A percentile compares a stretch with the other conserved stretches of the same genome.
These are phyloP conservation scores for Persicaria maculosa DNA, from an alignment of 148 eudicot genomes.

Conservation along the genomic window DNA sequence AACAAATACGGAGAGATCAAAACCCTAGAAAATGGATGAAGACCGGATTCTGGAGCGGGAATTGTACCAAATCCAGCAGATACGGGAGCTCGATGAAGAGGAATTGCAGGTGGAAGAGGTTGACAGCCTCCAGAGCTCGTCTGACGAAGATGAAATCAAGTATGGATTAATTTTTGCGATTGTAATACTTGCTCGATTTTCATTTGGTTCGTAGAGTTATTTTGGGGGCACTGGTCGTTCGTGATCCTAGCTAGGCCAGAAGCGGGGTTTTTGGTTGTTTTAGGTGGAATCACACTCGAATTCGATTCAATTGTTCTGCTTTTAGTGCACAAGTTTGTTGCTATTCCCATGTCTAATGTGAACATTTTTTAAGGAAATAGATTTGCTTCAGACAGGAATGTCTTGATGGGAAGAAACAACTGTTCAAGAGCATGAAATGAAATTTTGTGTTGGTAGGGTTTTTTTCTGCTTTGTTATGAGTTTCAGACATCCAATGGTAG, in stretches of 20 bases:
- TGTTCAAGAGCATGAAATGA: not conserved
- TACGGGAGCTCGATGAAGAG: constrained; percentile 66
- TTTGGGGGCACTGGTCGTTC: not conserved
- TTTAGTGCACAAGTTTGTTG: not conserved
- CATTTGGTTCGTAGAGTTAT: not conserved
- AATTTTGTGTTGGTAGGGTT: not conserved
- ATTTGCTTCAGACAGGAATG: not conserved
- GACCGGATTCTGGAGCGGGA: constrained; percentile 50
- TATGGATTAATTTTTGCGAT: constrained; percentile 12
- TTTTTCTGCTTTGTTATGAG: not conserved
- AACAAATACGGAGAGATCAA: not conserved
- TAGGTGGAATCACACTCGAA: not conserved
- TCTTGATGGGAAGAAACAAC: not conserved
- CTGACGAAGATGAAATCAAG: constrained; percentile 35
- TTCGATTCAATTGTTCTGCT: not conserved
- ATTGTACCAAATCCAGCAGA: constrained; percentile 68
- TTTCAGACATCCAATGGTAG: not conserved
- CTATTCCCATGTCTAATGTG: not conserved
- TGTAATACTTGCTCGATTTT: not conserved
- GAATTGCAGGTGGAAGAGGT: constrained; percentile 85
- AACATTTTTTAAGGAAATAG: not conserved
- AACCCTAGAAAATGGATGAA: constrained; percentile 33
- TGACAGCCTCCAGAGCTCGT: constrained; percentile 40
- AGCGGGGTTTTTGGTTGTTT: not conserved
- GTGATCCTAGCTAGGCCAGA: not conserved